Evolutionary conservation across 345 rosid genomes (phyloP).

Genomic region (Garcia nutans): DNA sequence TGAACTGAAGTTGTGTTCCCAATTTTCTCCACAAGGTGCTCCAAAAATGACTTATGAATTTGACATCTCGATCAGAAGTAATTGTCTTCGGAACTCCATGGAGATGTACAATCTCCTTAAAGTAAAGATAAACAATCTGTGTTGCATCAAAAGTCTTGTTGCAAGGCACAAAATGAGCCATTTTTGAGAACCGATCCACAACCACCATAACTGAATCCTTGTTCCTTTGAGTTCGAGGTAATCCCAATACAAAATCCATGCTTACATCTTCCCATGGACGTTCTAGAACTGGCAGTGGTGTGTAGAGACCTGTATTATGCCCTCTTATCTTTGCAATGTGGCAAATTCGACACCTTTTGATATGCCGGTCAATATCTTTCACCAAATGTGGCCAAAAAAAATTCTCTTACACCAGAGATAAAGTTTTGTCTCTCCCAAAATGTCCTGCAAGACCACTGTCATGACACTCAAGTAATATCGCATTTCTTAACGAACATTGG

Average conservation of each 20-base stretch:
- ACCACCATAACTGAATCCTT: not conserved
- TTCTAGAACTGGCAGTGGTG: not conserved
- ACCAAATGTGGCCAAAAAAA: too few relatives aligned
- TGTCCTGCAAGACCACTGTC: too few relatives aligned
- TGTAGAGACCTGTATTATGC: not conserved
- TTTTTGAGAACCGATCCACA: not conserved
- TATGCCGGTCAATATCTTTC: too few relatives aligned
- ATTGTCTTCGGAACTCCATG: not conserved
- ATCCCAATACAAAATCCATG: not conserved
- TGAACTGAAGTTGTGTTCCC: too few relatives aligned
- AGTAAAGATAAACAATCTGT: not conserved
- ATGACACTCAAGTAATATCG: too few relatives aligned
- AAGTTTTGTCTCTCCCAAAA: too few relatives aligned
- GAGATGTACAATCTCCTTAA: not conserved
- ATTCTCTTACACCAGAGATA: too few relatives aligned
- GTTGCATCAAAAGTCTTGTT: not conserved
- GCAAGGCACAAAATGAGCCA: slow-evolving; percentile 1
- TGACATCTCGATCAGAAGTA: not conserved
- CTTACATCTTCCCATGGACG: not conserved
- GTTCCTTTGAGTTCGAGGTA: too few relatives aligned
- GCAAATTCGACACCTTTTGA: not conserved
- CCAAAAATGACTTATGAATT: not conserved
- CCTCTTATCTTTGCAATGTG: not conserved
- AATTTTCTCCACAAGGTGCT: too few relatives aligned
- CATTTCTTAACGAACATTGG: too few relatives aligned